A percentile compares a stretch with the other conserved stretches of the same genome.
phyloP scores from a whole-genome alignment of 768 basidiomycete genomes.

The Collybiopsis confluens region DNA sequence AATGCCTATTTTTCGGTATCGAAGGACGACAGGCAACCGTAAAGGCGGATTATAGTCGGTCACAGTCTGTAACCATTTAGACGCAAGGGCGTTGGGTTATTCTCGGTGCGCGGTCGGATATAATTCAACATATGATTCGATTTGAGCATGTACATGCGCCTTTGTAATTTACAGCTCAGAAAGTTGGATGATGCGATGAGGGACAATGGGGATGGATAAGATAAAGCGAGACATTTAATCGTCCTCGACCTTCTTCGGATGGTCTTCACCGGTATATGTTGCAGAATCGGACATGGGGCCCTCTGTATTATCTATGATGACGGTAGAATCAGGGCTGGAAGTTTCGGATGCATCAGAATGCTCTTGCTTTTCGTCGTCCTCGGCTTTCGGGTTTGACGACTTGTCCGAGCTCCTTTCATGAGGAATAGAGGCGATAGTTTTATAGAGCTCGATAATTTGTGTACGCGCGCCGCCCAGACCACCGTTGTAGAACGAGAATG shows the following conservation, averaged over 20 bases:
- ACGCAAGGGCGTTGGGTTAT: neutral
- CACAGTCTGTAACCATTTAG: neutral
- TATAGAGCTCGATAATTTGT: constrained; percentile 25
- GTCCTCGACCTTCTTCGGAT: neutral
- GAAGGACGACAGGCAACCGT: neutral
- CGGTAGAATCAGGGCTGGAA: constrained; percentile 2
- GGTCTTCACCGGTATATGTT: neutral
- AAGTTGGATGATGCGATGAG: neutral
- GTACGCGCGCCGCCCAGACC: constrained; percentile 21
- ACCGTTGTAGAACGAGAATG: constrained; percentile 17
- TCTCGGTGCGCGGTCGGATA: constrained; percentile 1
- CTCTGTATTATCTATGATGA: neutral
- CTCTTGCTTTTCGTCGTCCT: neutral
- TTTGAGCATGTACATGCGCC: neutral
- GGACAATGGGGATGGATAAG: neutral
- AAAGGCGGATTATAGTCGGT: neutral
- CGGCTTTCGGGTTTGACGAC: neutral
- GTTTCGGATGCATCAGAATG: neutral
- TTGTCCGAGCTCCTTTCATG: constrained; percentile 15
- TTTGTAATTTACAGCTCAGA: neutral
- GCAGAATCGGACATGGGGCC: neutral
- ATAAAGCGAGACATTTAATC: neutral
- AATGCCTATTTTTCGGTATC: constrained; percentile 31
- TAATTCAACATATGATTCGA: neutral
- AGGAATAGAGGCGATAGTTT: constrained; percentile 13